Base-by-base conservation (phyloP, 176 grass and related monocot genomes). In the Secale cereale region DNA sequence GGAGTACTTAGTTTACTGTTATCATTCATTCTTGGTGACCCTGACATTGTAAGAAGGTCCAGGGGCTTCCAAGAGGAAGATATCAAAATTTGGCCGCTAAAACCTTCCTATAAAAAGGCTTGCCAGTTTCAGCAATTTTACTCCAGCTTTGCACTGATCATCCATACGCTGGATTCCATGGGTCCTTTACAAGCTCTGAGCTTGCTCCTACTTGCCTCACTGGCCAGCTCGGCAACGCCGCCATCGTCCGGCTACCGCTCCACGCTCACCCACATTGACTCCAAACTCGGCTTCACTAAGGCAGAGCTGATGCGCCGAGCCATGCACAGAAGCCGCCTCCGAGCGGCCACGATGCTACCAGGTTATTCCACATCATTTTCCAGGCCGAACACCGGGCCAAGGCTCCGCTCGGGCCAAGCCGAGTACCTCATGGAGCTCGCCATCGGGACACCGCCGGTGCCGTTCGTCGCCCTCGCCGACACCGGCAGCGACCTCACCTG, bases 361-460 rank as follows among this genome's bases (percentile, higher is more conserved):
- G 56, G 48, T 6, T 52, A 52, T 52, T 52, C 48, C 48, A 52
- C 48, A 5, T 7, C 48, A 6, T 9, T 8, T 59, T 59, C 56
- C 20, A 59, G 20, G 8, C 23, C 22, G 20, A n/a, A 23, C 56
- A 0, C 56, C 56, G 20, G 56, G 56, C 56, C 56, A 20, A n/a
- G 17, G 56, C 56, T 59, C 22, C 56, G 62, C 26, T 14, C 28
- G 26, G 29, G 25, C 26, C 52, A 0, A 25, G 31, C 74, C 13
- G 83, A 82, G 65, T 90, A 90, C 71, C 33, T 70, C 3, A 78
- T 83, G 46, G 72, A 77, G 66, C 88, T 90, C 40, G 52, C 46
- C 45, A 78, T 90, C 16, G 84, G 84, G 1, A 83, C 77, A 0
- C 79, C 88, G 1, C 84, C 79, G 13, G 30, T 69, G 29, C 54